A percentile compares a stretch with the other conserved stretches of the same genome.
Conservation (phyloP, 768 basidiomycete genomes). For the Pleurotus eryngii region DNA sequence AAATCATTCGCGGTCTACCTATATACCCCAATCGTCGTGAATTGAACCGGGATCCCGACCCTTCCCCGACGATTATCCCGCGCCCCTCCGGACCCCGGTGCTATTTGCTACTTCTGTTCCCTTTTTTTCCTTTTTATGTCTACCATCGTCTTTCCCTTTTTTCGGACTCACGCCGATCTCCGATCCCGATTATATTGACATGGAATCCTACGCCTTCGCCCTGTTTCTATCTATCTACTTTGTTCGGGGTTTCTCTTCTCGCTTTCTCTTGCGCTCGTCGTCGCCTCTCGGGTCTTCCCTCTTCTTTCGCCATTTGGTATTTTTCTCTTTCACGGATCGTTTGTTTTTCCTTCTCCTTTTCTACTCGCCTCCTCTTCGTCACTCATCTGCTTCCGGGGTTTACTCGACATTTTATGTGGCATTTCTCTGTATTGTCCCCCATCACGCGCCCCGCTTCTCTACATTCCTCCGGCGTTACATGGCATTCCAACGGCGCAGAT, state of each 20-base stretch:
- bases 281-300: conserved; percentile 12
- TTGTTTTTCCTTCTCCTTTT: conserved; percentile 20
- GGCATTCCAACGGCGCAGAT: conserved; percentile 50
- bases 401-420: conserved; percentile 13
- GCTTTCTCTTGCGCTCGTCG: not conserved
- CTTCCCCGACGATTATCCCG: conserved; percentile 10
- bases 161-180: conserved; percentile 1
- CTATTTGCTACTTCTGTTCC: not conserved
- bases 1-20: not conserved
- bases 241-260: conserved; percentile 2
- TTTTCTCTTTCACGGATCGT: conserved; percentile 34
- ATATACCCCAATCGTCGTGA: not conserved
- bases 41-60: conserved; percentile 2
- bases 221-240: too few species aligned
- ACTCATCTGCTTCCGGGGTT: conserved; percentile 10
- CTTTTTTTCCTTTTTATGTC: not conserved
- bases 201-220: too few species aligned
- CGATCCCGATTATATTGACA: not conserved
- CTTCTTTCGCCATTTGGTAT: not conserved
- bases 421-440: not conserved
- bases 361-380: conserved; percentile 17
- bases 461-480: not conserved
- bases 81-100: conserved; percentile 2
- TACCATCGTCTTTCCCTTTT: conserved; percentile 5
- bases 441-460: not conserved